Conservation (phyloP, 1,284 basidiomycete species). For the Hymenochaete sp. region DNA sequence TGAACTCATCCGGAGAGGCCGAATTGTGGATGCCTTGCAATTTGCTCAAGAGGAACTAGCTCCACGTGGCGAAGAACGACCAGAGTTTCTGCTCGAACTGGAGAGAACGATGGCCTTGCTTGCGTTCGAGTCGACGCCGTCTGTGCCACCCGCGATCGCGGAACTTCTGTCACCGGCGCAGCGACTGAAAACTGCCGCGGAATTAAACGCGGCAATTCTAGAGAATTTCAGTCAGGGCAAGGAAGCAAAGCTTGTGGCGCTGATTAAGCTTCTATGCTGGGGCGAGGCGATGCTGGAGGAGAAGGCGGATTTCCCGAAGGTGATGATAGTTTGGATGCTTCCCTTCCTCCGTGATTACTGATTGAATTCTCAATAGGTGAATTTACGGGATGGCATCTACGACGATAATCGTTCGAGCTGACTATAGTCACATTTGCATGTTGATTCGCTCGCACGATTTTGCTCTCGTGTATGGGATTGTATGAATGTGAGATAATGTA, state of each 20-base stretch:
- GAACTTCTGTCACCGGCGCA: constrained; percentile 81
- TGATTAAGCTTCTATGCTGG: constrained; percentile 83
- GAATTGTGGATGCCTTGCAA: constrained; percentile 70
- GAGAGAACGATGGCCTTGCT: constrained; percentile 94
- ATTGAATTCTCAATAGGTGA: constrained; percentile 22
- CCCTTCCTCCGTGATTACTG: constrained; percentile 3
- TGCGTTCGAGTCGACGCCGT: constrained; percentile 73
- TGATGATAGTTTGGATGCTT: too few relatives aligned
- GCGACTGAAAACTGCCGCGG: constrained; percentile 85
- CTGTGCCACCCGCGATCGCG: constrained; percentile 54
- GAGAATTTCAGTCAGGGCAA: constrained; percentile 86
- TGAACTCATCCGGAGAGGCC: constrained; percentile 83
- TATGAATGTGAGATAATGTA: constrained; percentile 1
- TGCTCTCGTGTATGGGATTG: too few relatives aligned
- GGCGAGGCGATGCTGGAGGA: constrained; percentile 78
- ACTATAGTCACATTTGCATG: too few relatives aligned
- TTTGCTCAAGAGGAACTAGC: constrained; percentile 94
- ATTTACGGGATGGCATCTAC: constrained; percentile 26
- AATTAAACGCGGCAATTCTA: constrained; percentile 92
- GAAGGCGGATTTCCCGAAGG: constrained; percentile 67
- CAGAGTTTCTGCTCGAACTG: constrained; percentile 85
- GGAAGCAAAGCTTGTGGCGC: constrained; percentile 83
- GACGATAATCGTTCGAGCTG: constrained; percentile 8
- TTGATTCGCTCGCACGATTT: too few relatives aligned
- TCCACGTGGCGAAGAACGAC: constrained; percentile 89